phyloP scores from a whole-genome alignment of 306 rosid species.

The Pachyrhizus erosus region DNA sequence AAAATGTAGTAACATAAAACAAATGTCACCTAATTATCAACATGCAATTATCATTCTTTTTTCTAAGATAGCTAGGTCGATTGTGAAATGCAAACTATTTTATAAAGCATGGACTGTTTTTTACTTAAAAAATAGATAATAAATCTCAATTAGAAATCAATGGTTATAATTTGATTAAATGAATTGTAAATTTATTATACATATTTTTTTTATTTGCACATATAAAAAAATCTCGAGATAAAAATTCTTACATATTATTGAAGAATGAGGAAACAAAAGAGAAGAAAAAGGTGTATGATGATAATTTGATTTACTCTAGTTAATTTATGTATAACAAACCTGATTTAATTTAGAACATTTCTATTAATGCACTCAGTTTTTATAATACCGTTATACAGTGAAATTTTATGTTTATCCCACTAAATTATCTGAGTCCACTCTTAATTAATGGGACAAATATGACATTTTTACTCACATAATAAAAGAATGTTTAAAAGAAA shows the following conservation, averaged over 20 bases:
- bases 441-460: background rate
- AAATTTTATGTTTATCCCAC: background rate
- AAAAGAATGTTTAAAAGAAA: background rate
- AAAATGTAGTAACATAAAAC: background rate
- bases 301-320: background rate
- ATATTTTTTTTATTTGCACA: too few species aligned
- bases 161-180: too few species aligned
- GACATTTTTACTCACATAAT: background rate
- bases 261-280: background rate
- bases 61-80: background rate
- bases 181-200: too few species aligned
- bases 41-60: background rate
- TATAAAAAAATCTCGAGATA: too few species aligned
- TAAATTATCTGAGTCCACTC: background rate
- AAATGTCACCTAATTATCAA: background rate
- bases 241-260: background rate
- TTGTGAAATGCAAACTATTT: too few species aligned
- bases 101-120: too few species aligned
- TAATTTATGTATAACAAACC: background rate
- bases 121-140: background rate
- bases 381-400: background rate
- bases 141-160: background rate
- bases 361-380: background rate
- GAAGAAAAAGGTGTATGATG: background rate
- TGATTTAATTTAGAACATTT: too few species aligned